These are phyloP conservation scores for Boletus huronensis DNA, from an alignment of 768 basidiomycete genomes.

Conservation along the genomic window DNA sequence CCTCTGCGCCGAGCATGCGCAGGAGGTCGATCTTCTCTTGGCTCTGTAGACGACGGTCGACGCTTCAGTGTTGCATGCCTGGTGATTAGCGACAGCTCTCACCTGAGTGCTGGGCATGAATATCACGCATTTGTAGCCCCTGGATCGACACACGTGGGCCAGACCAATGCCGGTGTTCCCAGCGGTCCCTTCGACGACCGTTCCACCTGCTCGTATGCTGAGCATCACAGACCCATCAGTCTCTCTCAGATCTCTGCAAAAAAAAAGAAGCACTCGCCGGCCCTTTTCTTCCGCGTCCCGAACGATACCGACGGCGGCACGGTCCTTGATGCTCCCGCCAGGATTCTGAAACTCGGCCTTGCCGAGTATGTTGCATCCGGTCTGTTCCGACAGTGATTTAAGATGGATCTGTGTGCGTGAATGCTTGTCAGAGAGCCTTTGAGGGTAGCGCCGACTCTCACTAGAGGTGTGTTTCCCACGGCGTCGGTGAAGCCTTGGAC, in stretches of 20 bases:
- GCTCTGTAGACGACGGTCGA: constrained; percentile 48
- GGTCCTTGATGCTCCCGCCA: constrained; percentile 96
- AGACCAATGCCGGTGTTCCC: constrained; percentile 98
- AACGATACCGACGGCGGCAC: constrained; percentile 89
- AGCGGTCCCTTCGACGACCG: constrained; percentile 96
- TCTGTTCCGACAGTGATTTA: constrained; percentile 74
- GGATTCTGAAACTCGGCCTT: constrained; percentile 99
- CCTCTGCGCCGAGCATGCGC: constrained; percentile 96
- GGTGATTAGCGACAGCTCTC: constrained; percentile 1
- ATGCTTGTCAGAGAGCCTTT: constrained; percentile 1
- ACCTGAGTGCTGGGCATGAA: constrained; percentile 98
- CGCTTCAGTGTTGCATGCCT: neutral
- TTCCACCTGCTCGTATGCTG: constrained; percentile 89
- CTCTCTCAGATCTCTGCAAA: neutral
- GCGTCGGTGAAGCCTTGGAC: constrained; percentile 83
- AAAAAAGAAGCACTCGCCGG: constrained; percentile 44
- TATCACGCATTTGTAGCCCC: constrained; percentile 96
- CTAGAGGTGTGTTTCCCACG: constrained; percentile 91
- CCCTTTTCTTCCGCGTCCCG: constrained; percentile 84
- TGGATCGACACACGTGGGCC: constrained; percentile 89
- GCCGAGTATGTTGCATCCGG: constrained; percentile 82
- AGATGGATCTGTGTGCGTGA: constrained; percentile 64
- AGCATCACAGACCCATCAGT: neutral
- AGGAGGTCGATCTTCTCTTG: constrained; percentile 99
- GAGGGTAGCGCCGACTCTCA: constrained; percentile 32